Conservation (phyloP, 1,284 basidiomycete species). For the Taiwanofungus camphoratus region DNA sequence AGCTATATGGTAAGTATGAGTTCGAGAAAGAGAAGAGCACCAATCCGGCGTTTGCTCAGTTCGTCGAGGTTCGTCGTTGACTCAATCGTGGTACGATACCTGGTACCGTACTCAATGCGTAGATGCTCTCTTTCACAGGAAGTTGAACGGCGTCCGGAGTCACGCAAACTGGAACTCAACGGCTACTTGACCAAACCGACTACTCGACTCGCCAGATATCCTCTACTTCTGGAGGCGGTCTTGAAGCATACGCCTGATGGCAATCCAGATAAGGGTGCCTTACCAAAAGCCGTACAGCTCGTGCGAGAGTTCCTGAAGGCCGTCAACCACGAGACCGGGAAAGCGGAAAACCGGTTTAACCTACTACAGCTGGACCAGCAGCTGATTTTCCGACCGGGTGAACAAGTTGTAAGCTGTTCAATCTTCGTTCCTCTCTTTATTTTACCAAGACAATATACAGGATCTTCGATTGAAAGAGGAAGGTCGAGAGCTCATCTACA, state of each 20-base stretch:
- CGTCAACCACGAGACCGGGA: conserved; percentile 91
- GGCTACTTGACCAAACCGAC: conserved; percentile 99
- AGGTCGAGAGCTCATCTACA: conserved; percentile 88
- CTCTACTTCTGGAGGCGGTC: conserved; percentile 89
- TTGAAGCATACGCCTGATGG: conserved; percentile 92
- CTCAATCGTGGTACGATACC: conserved; percentile 1
- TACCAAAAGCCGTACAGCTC: conserved; percentile 78
- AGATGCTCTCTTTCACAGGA: conserved; percentile 38
- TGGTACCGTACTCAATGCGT: conserved; percentile 1
- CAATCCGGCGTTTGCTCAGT: conserved; percentile 92
- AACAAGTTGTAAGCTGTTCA: conserved; percentile 75
- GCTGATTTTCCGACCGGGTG: conserved; percentile 79
- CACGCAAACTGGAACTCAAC: conserved; percentile 94
- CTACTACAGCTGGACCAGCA: conserved; percentile 87
- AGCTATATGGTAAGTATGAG: conserved; percentile 97
- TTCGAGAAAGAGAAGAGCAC: conserved; percentile 97
- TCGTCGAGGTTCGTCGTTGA: conserved; percentile 78
- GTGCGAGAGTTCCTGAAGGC: conserved; percentile 82
- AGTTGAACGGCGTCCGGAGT: conserved; percentile 91
- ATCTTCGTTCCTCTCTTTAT: conserved; percentile 1
- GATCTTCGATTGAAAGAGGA: conserved; percentile 86
- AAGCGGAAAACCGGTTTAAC: conserved; percentile 92
- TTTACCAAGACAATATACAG: conserved; percentile 33
- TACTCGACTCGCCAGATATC: conserved; percentile 93
- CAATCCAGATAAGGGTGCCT: conserved; percentile 77